These are phyloP conservation scores for Sphagnum magellanicum DNA, from an alignment of 228 moss, liverwort and hornwort genomes.

Conservation along the genomic window DNA sequence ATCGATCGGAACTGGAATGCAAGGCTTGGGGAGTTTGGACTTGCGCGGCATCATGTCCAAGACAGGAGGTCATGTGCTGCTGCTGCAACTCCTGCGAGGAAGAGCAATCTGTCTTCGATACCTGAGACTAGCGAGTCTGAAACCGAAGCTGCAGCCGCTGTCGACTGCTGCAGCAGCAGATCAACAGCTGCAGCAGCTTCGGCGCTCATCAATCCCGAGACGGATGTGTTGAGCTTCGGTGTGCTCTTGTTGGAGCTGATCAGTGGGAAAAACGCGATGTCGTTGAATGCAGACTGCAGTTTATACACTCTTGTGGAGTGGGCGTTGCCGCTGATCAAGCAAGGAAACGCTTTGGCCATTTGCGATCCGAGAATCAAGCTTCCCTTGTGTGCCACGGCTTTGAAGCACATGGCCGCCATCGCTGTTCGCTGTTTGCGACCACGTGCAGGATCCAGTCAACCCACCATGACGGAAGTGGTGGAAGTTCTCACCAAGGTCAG, in stretches of 20 bases:
- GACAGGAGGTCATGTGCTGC: slow-evolving; percentile 26
- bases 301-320: slow-evolving; percentile 69
- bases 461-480: slow-evolving; percentile 69
- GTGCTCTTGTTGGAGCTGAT: slow-evolving; percentile 73
- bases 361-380: slow-evolving; percentile 45
- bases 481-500: slow-evolving; percentile 55
- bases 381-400: slow-evolving; percentile 31
- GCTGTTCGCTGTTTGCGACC: slow-evolving; percentile 65
- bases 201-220: slow-evolving; percentile 37
- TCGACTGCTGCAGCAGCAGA: slow-evolving; percentile 35
- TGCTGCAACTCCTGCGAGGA: slow-evolving; percentile 18
- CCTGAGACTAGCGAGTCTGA: slow-evolving; percentile 33
- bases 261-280: slow-evolving; percentile 56
- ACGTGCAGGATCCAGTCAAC: slow-evolving; percentile 32
- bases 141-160: slow-evolving; percentile 25
- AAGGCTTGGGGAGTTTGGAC: slow-evolving; percentile 72
- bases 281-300: slow-evolving; percentile 45
- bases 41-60: slow-evolving; percentile 39
- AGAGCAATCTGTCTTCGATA: slow-evolving; percentile 17
- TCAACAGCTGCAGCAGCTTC: slow-evolving; percentile 40
- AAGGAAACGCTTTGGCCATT: slow-evolving; percentile 52
- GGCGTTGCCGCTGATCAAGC: slow-evolving; percentile 78
- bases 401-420: slow-evolving; percentile 51
- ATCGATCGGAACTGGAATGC: slow-evolving; percentile 84
- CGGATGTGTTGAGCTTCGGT: slow-evolving; percentile 80